Conservation (phyloP, 345 rosid genomes). For the Clausena lansium region DNA sequence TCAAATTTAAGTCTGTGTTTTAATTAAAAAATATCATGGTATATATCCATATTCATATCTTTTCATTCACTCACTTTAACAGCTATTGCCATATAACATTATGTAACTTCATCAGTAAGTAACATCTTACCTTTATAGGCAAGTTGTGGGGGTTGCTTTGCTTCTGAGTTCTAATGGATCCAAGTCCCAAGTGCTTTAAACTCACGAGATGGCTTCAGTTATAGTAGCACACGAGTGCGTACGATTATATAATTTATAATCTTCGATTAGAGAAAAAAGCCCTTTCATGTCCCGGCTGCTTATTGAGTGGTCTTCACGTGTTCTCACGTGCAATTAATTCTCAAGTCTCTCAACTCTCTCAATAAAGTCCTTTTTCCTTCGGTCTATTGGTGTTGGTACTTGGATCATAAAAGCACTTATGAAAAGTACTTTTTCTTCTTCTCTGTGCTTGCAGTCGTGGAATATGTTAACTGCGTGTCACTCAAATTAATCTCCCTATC, state of each 20-base stretch:
- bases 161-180: no score
- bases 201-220: slow-evolving; percentile 17
- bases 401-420: neutral
- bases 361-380: neutral
- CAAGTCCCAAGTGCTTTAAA: slow-evolving; percentile 22
- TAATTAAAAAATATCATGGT: neutral
- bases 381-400: slow-evolving; percentile 14
- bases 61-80: neutral
- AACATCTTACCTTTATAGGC: neutral
- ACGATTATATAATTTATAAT: no score
- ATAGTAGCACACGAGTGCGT: no score
- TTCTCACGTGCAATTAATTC: neutral
- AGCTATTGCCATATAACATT: neutral
- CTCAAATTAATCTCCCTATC: neutral
- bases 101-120: neutral
- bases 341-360: neutral
- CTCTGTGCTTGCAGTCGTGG: neutral
- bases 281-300: no score
- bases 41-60: neutral
- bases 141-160: neutral
- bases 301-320: neutral
- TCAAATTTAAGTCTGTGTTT: no score
- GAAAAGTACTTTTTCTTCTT: neutral
- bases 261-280: no score
- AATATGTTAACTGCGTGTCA: neutral